Base-by-base conservation (phyloP, 371 early-diverging fungal species). In the Parasitella parasitica region DNA sequence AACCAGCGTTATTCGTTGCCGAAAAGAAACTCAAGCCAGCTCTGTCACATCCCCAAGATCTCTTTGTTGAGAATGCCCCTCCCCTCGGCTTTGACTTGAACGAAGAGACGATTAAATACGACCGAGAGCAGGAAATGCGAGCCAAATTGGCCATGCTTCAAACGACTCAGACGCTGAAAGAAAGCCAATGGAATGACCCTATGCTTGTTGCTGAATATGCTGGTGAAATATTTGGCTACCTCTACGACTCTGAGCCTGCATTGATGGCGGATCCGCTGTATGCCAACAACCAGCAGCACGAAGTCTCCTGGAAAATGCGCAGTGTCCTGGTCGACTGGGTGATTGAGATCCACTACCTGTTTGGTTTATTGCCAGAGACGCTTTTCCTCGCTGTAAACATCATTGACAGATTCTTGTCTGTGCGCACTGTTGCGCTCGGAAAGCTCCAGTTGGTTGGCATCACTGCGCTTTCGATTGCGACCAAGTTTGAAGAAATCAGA, bases 391-490 rank as follows among this genome's bases (percentile, higher is more conserved):
- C 97, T 22, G 91, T 99, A 58, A 97, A 98, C 78, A 83, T 99
- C 41, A 88, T 99, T 48, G 99, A 99, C 70, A 89, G 99, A 15
- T 98, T 99, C 80, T 86, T 99, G 20, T 93, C 96, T 22, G 66
- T 73, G 46, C 91, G 96, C 32, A 81, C 85, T 2, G 94, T 98
- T 1, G 87, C 92, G 0, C 66, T 94, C 27, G 81, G 81, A 51
- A 98, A 97, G 69, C 87, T 99, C 12, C 99, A 99, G 72, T 84
- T 99, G 12, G 97, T 99, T n/a, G 99, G 99, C 2, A 83, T 97
- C 39, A 90, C 97, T 0, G 87, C 95, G 1, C 69, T 99, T 61
- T 92, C 97, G 64, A 87, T 99, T 58, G 97, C 99, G 0, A 80
- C 94, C 64, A 99, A 99, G 75, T 96, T 95, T 78, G 99, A 99